Evolutionary conservation across 305 asterid species (phyloP).

Genomic region (Solanum hybrid): DNA sequence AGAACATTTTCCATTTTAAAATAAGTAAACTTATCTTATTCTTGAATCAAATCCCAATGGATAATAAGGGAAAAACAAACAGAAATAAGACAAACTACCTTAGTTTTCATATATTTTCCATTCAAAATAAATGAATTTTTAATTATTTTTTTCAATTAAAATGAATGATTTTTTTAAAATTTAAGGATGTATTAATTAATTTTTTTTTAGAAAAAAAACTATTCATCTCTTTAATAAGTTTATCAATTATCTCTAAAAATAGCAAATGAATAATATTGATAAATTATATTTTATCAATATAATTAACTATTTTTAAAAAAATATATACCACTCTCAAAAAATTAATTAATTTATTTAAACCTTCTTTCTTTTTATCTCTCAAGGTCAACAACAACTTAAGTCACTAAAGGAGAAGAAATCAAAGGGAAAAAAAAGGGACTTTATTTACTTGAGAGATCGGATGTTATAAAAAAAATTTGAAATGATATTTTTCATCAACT

Average conservation of each 20-base stretch:
- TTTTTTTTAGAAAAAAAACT: too few relatives aligned
- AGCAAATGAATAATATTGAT: not conserved
- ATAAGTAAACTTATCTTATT: not conserved
- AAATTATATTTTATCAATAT: too few relatives aligned
- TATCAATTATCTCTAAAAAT: not conserved
- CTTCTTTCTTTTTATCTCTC: not conserved
- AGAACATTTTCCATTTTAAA: not conserved
- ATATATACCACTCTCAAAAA: not conserved
- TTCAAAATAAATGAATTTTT: not conserved
- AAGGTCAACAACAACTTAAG: not conserved
- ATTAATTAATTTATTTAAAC: not conserved
- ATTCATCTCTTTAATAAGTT: not conserved
- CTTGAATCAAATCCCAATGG: not conserved
- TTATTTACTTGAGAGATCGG: too few relatives aligned
- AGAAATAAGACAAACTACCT: not conserved
- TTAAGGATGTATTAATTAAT: too few relatives aligned
- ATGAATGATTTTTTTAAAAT: not conserved
- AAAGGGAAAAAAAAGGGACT: not conserved
- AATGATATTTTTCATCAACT: not conserved
- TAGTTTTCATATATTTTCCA: not conserved
- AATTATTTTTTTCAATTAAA: not conserved
- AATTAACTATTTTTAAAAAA: too few relatives aligned
- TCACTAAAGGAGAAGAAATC: not conserved
- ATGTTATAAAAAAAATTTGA: not conserved
- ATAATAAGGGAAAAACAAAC: not conserved